Conservation (phyloP, 179 eudicot species). For the Gypsophila paniculata region DNA sequence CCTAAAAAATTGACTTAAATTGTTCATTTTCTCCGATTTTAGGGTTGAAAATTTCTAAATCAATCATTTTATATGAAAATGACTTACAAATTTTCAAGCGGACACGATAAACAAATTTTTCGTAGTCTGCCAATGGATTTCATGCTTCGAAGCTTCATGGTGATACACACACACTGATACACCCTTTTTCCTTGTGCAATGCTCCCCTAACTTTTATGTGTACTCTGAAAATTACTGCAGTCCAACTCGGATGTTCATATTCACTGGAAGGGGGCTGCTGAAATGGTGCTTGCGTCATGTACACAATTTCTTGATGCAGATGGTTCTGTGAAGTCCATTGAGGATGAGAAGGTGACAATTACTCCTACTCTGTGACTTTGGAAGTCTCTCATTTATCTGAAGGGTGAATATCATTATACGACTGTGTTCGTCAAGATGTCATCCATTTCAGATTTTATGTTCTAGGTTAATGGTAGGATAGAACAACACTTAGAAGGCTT, state of each 20-base stretch:
- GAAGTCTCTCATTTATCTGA: slow-evolving; percentile 7
- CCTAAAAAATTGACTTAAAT: too few species aligned
- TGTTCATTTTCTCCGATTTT: not conserved
- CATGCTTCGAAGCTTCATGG: not conserved
- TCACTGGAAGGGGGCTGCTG: slow-evolving; percentile 99
- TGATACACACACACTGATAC: not conserved
- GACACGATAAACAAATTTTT: too few species aligned
- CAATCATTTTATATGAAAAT: too few species aligned
- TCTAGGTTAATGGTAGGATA: not conserved
- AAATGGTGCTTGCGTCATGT: slow-evolving; percentile 71
- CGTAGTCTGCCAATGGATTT: too few species aligned
- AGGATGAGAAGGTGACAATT: slow-evolving; percentile 48
- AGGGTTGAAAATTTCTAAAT: not conserved
- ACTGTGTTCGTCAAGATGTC: not conserved
- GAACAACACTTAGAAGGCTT: too few species aligned
- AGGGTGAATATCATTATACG: not conserved
- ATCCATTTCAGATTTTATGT: not conserved
- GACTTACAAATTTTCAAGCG: not conserved
- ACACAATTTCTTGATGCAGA: slow-evolving; percentile 51
- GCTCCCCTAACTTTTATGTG: not conserved
- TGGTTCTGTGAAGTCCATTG: slow-evolving; percentile 51
- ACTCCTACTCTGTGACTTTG: not conserved
- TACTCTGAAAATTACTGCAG: slow-evolving; percentile 32
- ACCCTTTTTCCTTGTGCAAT: not conserved
- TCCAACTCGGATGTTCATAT: slow-evolving; percentile 60